These are phyloP conservation scores for Peniophora sp. DNA, from an alignment of 1,284 basidiomycete species.

Conservation along the genomic window DNA sequence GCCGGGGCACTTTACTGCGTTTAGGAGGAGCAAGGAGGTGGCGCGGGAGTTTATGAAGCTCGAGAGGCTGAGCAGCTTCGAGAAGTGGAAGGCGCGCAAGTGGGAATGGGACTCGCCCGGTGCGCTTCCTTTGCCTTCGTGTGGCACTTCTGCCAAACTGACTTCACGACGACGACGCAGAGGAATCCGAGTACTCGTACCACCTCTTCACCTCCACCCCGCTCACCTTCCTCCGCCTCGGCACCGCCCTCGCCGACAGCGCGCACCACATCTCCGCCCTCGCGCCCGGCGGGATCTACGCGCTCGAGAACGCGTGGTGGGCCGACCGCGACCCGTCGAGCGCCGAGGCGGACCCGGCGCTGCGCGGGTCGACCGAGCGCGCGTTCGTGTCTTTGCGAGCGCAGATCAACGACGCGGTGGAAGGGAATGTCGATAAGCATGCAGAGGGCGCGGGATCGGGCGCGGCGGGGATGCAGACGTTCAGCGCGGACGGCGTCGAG, in stretches of 20 bases:
- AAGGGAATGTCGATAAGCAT: background rate
- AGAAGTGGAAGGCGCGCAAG: background rate
- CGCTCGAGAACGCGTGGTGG: background rate
- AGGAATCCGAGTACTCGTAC: background rate
- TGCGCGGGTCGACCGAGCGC: background rate
- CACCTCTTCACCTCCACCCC: background rate
- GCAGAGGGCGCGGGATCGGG: background rate
- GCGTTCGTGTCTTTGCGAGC: background rate
- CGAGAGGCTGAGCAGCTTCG: background rate
- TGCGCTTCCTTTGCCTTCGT: too few relatives aligned
- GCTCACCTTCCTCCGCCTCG: background rate
- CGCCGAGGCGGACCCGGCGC: background rate
- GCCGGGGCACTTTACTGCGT: background rate
- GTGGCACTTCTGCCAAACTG: background rate
- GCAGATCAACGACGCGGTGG: background rate
- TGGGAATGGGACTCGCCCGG: background rate
- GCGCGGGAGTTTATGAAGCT: background rate
- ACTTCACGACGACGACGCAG: background rate
- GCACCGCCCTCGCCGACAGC: background rate
- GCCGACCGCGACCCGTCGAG: background rate
- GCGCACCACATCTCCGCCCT: background rate
- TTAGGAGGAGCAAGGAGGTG: background rate
- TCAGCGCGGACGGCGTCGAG: background rate
- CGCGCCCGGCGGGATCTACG: background rate
- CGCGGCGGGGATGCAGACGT: background rate